Percentiles rank a stretch among this genome's conserved stretches.
Conservation (phyloP, 164 flowering plant genomes). For the Tinospora cordifolia region DNA sequence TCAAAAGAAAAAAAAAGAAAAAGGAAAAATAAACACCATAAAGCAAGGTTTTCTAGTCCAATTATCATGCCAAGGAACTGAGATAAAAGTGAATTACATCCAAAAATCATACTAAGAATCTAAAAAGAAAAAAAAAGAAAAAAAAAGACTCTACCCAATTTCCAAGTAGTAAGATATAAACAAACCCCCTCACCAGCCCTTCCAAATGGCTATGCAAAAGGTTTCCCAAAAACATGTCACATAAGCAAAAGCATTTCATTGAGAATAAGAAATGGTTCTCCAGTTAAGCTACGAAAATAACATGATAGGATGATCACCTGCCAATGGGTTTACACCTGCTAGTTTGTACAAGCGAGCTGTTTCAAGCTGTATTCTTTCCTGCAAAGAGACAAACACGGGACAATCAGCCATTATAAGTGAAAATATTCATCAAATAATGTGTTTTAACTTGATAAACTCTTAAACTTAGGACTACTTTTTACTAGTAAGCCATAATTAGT, state of each 20-base stretch:
- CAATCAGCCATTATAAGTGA: neutral
- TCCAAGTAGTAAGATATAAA: neutral
- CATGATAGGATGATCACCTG: slow-evolving; percentile 42
- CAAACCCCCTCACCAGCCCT: neutral
- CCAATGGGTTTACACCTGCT: slow-evolving; percentile 92
- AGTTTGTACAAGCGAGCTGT: slow-evolving; percentile 87
- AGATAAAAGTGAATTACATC: neutral
- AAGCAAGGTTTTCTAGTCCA: no score
- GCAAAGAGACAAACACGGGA: slow-evolving; percentile 22
- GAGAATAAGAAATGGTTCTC: neutral
- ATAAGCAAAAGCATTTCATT: neutral
- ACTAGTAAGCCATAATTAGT: neutral
- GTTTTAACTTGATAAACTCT: no score
- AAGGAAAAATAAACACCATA: neutral
- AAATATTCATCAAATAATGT: no score
- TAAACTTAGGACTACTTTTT: neutral
- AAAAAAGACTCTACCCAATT: neutral
- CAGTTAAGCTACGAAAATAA: neutral
- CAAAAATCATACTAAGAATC: neutral
- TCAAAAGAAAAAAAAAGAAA: neutral
- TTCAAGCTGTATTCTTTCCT: slow-evolving; percentile 93
- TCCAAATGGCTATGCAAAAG: neutral
- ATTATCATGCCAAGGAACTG: no score
- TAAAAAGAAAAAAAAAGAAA: no score
- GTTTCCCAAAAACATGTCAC: neutral